These are phyloP conservation scores for Gaeumannomyces tritici DNA, from an alignment of 2,329 filamentous ascomycete genomes.

Conservation along the genomic window DNA sequence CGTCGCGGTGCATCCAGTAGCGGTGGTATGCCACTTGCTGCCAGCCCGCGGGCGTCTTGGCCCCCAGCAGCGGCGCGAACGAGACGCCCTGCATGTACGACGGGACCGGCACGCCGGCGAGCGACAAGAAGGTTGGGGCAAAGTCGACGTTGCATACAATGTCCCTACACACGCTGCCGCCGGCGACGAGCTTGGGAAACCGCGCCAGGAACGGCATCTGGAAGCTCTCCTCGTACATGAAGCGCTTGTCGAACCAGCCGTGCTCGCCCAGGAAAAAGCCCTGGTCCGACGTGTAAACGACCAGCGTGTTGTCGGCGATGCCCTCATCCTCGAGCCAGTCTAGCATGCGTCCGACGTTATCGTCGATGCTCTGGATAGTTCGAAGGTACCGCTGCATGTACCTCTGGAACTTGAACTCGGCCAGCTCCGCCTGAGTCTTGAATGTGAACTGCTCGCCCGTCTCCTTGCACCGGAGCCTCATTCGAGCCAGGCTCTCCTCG, in stretches of 20 bases:
- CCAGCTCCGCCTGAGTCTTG: constrained; percentile 26
- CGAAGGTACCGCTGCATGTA: constrained; percentile 47
- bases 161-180: constrained; percentile 30
- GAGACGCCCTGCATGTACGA: constrained; percentile 42
- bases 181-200: constrained; percentile 29
- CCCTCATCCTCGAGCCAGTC: constrained; percentile 32
- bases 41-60: constrained; percentile 30
- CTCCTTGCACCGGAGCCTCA: constrained; percentile 33
- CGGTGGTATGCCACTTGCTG: constrained; percentile 43
- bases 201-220: constrained; percentile 45
- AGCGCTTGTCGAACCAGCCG: constrained; percentile 48
- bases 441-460: constrained; percentile 36
- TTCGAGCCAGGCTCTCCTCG: constrained; percentile 11
- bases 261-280: constrained; percentile 48
- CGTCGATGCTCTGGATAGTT: constrained; percentile 40
- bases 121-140: constrained; percentile 37
- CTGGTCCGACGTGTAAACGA: constrained; percentile 45
- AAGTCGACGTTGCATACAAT: constrained; percentile 47
- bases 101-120: constrained; percentile 28
- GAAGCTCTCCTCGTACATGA: constrained; percentile 48
- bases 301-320: constrained; percentile 34
- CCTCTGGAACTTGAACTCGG: constrained; percentile 45
- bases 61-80: constrained; percentile 27
- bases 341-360: constrained; percentile 38
- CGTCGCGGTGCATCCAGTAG: constrained; percentile 46